These are phyloP conservation scores for Pichia cephalocereana DNA, from an alignment of 805 yeast genomes.

Conservation along the genomic window DNA sequence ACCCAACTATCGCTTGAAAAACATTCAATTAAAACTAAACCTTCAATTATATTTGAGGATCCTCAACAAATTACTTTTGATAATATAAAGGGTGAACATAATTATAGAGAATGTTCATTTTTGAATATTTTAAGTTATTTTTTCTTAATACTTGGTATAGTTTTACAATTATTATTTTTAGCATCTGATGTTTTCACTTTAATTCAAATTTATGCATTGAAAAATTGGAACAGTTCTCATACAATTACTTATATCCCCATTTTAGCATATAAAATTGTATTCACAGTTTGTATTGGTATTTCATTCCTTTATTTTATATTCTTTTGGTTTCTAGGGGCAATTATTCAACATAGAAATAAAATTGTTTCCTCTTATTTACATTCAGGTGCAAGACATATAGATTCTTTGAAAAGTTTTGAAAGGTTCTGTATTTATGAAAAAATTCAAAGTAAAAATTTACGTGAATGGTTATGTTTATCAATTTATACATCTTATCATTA, in stretches of 20 bases:
- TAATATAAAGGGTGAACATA: slow-evolving; percentile 23
- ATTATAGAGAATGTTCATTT: slow-evolving; percentile 29
- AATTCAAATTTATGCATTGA: slow-evolving; percentile 60
- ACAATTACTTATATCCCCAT: slow-evolving; percentile 26
- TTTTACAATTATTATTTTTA: slow-evolving; percentile 44
- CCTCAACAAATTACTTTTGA: slow-evolving; percentile 19
- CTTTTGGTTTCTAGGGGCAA: slow-evolving; percentile 49
- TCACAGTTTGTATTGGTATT: slow-evolving; percentile 62
- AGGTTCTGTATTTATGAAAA: slow-evolving; percentile 65
- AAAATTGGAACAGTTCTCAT: slow-evolving; percentile 29
- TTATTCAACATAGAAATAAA: slow-evolving; percentile 49
- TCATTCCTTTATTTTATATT: slow-evolving; percentile 51
- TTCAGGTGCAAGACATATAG: slow-evolving; percentile 47
- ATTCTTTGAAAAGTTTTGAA: slow-evolving; percentile 49
- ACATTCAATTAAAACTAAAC: background rate
- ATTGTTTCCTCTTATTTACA: slow-evolving; percentile 66
- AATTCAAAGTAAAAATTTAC: slow-evolving; percentile 54
- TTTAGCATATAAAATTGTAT: slow-evolving; percentile 22
- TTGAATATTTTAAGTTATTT: slow-evolving; percentile 37
- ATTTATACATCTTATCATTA: slow-evolving; percentile 58
- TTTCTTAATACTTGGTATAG: slow-evolving; percentile 29
- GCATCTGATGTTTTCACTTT: slow-evolving; percentile 76
- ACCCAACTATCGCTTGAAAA: background rate
- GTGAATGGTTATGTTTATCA: slow-evolving; percentile 60
- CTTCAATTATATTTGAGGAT: slow-evolving; percentile 7